Percentiles rank a stretch among this genome's conserved stretches.
phyloP scores from a whole-genome alignment of 2,329 filamentous ascomycete genomes.

The Talaromyces sp. region DNA sequence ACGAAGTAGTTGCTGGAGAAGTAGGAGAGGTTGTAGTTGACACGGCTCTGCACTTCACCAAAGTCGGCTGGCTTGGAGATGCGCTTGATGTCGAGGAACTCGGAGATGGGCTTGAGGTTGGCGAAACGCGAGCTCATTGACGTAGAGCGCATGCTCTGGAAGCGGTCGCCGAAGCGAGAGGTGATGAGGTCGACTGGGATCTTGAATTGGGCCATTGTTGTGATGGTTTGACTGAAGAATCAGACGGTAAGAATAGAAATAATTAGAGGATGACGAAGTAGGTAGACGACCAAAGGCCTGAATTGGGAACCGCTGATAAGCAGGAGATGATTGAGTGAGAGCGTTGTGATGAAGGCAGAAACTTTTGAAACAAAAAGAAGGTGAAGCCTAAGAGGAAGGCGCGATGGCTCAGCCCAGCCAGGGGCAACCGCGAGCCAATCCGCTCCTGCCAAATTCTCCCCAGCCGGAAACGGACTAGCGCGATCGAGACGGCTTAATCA shows the following conservation, averaged over 20 bases:
- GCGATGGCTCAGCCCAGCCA: background rate
- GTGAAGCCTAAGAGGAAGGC: constrained; percentile 11
- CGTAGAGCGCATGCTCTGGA: constrained; percentile 77
- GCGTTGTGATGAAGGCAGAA: background rate
- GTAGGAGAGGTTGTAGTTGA: constrained; percentile 96
- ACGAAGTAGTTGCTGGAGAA: constrained; percentile 98
- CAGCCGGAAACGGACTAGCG: constrained; percentile 10
- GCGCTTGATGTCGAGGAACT: constrained; percentile 96
- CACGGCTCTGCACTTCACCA: constrained; percentile 79
- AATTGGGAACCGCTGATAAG: background rate
- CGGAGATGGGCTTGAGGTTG: constrained; percentile 84
- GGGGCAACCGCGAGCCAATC: constrained; percentile 18
- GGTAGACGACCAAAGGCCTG: background rate
- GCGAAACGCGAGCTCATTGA: constrained; percentile 80
- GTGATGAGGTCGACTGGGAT: constrained; percentile 90
- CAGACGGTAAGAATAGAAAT: background rate
- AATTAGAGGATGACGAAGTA: background rate
- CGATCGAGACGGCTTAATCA: background rate
- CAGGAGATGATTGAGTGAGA: background rate
- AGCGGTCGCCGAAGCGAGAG: constrained; percentile 87
- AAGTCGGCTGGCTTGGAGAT: constrained; percentile 93
- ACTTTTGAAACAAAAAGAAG: constrained; percentile 1
- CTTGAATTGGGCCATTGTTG: constrained; percentile 78
- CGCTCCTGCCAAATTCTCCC: constrained; percentile 16
- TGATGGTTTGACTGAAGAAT: constrained; percentile 3